Percentiles rank a stretch among this genome's conserved stretches.
phyloP scores from a whole-genome alignment of 306 rosid species.

The Glycine latifolia region DNA sequence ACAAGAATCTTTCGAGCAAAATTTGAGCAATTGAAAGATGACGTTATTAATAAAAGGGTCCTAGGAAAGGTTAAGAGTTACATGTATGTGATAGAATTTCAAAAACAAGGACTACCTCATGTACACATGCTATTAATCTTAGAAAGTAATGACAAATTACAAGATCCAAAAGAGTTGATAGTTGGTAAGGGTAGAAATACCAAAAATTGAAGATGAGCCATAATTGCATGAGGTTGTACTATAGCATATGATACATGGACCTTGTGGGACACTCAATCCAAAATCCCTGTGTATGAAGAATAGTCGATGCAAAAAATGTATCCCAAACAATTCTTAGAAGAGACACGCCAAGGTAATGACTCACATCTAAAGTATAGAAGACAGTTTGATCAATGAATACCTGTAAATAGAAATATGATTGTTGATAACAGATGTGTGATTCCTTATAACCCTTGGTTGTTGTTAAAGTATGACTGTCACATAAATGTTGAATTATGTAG shows the following conservation, averaged over 20 bases:
- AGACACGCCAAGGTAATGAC: no score
- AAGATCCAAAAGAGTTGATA: not conserved
- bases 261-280: not conserved
- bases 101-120: not conserved
- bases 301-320: no score
- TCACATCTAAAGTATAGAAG: no score
- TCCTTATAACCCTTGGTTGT: not conserved
- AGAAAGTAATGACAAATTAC: no score
- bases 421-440: not conserved
- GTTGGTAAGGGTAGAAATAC: not conserved
- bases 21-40: no score
- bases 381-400: no score
- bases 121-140: no score
- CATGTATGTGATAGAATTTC: not conserved
- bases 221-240: not conserved
- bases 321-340: no score
- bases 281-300: not conserved
- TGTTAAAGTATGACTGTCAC: not conserved
- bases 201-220: not conserved
- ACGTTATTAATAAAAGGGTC: no score
- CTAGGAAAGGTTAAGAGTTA: not conserved
- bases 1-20: no score
- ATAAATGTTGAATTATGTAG: no score
- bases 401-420: not conserved
- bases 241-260: not conserved